These are phyloP conservation scores for Gloeostereum incarnatum DNA, from an alignment of 768 basidiomycete genomes.

Conservation along the genomic window DNA sequence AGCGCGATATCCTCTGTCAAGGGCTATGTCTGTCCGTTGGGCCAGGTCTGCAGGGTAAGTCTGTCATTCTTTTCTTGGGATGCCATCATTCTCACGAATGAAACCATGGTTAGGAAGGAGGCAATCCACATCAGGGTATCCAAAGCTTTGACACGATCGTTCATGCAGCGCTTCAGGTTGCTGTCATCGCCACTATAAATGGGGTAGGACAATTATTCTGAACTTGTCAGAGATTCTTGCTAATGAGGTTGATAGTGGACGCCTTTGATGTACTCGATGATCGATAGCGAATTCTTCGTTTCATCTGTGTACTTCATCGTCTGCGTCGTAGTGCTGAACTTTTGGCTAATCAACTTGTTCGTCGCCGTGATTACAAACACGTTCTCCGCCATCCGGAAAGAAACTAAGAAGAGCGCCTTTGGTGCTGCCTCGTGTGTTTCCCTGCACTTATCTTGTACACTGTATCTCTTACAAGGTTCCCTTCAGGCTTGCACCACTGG, in stretches of 20 bases:
- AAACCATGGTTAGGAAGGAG: no score
- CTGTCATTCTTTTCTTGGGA: no score
- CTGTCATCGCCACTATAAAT: constrained; percentile 76
- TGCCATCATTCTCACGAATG: no score
- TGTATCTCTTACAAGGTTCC: constrained; percentile 9
- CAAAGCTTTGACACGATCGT: constrained; percentile 90
- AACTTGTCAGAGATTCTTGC: neutral
- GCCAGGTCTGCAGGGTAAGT: constrained; percentile 79
- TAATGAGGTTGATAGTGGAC: constrained; percentile 51
- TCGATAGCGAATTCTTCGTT: constrained; percentile 86
- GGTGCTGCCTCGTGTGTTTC: constrained; percentile 67
- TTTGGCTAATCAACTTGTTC: constrained; percentile 89
- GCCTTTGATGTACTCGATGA: constrained; percentile 77
- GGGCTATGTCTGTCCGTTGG: constrained; percentile 85
- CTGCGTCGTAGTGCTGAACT: constrained; percentile 80
- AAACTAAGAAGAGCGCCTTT: constrained; percentile 89
- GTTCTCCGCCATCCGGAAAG: constrained; percentile 77
- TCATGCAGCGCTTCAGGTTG: constrained; percentile 69
- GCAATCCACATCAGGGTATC: constrained; percentile 56
- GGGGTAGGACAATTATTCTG: constrained; percentile 37
- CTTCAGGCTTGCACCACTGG: no score
- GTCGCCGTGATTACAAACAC: constrained; percentile 93
- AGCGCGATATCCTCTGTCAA: constrained; percentile 34
- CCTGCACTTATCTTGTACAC: constrained; percentile 4
- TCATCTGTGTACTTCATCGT: constrained; percentile 84